phyloP scores from a whole-genome alignment of 2,329 filamentous ascomycete species.

The Pseudogymnoascus sp. region DNA sequence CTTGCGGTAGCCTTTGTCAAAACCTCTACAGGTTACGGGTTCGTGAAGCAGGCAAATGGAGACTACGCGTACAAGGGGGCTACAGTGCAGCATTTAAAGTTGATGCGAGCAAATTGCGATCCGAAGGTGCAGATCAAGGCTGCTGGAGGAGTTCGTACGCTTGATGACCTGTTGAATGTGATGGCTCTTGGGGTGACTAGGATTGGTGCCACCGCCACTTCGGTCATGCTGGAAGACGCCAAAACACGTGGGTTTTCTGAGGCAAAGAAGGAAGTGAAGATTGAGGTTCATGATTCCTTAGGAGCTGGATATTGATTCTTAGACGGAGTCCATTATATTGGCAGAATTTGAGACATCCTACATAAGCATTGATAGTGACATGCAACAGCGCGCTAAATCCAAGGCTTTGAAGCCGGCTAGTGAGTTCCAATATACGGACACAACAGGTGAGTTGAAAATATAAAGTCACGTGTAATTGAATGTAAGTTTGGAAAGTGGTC shows the following conservation, averaged over 20 bases:
- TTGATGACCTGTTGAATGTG: conserved; percentile 49
- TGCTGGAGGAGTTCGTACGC: conserved; percentile 47
- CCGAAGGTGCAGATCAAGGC: conserved; percentile 48
- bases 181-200: conserved; percentile 47
- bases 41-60: conserved; percentile 47
- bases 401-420: too few species aligned
- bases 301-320: conserved; percentile 1
- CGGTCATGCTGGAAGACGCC: conserved; percentile 48
- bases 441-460: too few species aligned
- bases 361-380: too few species aligned
- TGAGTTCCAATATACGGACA: too few species aligned
- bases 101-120: conserved; percentile 44
- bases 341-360: too few species aligned
- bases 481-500: neutral
- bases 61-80: conserved; percentile 47
- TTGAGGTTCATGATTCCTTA: conserved; percentile 2
- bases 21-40: conserved; percentile 54
- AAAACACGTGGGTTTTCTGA: conserved; percentile 38
- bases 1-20: conserved; percentile 50
- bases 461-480: too few species aligned
- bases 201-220: conserved; percentile 49
- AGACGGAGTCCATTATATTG: too few species aligned
- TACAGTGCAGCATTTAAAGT: conserved; percentile 41
- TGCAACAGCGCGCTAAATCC: too few species aligned
- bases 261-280: conserved; percentile 17